Percentiles rank a stretch among this genome's conserved stretches.
Evolutionary conservation across 2,329 filamentous ascomycete species (phyloP).

Genomic region (Pseudogymnoascus sp.): DNA sequence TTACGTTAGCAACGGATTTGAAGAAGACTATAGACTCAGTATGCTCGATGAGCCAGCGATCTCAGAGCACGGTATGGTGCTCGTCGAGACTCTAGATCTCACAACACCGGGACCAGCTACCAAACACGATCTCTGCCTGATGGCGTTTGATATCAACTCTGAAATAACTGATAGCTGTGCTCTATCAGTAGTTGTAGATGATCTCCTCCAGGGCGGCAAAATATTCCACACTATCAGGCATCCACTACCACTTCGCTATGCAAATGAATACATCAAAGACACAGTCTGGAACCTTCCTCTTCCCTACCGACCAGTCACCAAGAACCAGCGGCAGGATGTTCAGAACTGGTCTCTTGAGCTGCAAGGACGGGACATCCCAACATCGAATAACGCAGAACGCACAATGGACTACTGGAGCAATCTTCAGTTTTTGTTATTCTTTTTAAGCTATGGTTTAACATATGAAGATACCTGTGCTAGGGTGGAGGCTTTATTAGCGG

Average conservation of each 20-base stretch:
- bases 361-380: neutral
- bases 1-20: slow-evolving; percentile 7
- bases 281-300: neutral
- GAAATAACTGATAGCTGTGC: slow-evolving; percentile 6
- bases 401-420: neutral
- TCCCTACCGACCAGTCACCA: neutral
- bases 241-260: slow-evolving; percentile 9
- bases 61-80: slow-evolving; percentile 11
- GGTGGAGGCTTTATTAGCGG: neutral
- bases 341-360: neutral
- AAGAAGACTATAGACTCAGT: slow-evolving; percentile 11
- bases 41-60: slow-evolving; percentile 8
- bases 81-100: slow-evolving; percentile 14
- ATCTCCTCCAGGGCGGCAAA: slow-evolving; percentile 13
- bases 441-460: neutral
- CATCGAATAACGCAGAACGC: neutral
- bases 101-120: neutral
- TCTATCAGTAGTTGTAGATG: slow-evolving; percentile 15
- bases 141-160: slow-evolving; percentile 12
- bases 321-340: neutral
- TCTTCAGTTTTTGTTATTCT: neutral
- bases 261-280: neutral
- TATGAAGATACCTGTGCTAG: neutral
- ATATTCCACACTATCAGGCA: slow-evolving; percentile 15
- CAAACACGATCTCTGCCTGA: slow-evolving; percentile 15